These are phyloP conservation scores for Candida chilensis DNA, from an alignment of 805 yeast species.

Conservation along the genomic window DNA sequence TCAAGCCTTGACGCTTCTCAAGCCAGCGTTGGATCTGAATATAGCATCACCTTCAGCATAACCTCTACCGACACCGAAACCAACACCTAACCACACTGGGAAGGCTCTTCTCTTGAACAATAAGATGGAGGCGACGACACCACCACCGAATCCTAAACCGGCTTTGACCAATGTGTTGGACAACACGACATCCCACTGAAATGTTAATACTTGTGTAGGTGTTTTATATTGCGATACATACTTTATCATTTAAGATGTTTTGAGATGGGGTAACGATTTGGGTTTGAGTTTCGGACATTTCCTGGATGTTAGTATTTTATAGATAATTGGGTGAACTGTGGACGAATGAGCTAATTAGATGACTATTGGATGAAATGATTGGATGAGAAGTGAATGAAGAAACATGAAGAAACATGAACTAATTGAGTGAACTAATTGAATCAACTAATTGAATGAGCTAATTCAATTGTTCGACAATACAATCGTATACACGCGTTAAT, in stretches of 20 bases:
- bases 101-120: slow-evolving; percentile 90
- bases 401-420: no score
- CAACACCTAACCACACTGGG: slow-evolving; percentile 97
- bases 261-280: slow-evolving; percentile 40
- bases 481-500: no score
- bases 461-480: no score
- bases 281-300: no score
- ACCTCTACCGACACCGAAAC: slow-evolving; percentile 97
- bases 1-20: slow-evolving; percentile 66
- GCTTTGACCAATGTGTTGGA: slow-evolving; percentile 93
- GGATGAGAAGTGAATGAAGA: no score
- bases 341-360: no score
- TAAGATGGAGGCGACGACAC: slow-evolving; percentile 86
- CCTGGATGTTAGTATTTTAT: no score
- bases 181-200: slow-evolving; percentile 85
- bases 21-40: slow-evolving; percentile 74
- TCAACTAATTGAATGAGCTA: no score
- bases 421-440: no score
- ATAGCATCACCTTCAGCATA: slow-evolving; percentile 98
- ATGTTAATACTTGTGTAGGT: slow-evolving; percentile 5
- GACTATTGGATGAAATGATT: no score
- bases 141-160: slow-evolving; percentile 94
- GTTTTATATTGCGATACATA: slow-evolving; percentile 10
- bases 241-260: slow-evolving; percentile 53
- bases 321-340: no score